These are phyloP conservation scores for Fusarium sp. DNA, from an alignment of 2,329 filamentous ascomycete genomes.

Conservation along the genomic window DNA sequence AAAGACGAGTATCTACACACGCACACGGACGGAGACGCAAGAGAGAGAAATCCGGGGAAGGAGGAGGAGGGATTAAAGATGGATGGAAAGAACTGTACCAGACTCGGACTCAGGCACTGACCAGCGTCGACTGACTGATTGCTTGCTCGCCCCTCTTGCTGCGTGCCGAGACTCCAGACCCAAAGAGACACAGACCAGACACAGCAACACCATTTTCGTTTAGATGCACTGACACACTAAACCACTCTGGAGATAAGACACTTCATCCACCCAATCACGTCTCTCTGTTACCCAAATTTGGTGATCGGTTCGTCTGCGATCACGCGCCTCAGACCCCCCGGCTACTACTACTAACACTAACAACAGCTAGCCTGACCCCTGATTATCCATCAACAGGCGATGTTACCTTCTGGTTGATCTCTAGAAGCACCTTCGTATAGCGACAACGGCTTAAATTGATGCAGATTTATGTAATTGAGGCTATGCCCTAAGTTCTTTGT, in stretches of 20 bases:
- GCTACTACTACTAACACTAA: background rate
- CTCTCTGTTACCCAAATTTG: background rate
- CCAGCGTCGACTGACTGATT: background rate
- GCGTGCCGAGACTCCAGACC: slow-evolving; percentile 27
- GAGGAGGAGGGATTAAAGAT: slow-evolving; percentile 34
- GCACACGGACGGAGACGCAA: slow-evolving; percentile 6
- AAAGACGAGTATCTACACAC: slow-evolving; percentile 22
- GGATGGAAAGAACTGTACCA: slow-evolving; percentile 11
- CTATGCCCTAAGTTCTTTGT: no score
- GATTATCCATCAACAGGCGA: slow-evolving; percentile 17
- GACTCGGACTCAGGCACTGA: background rate
- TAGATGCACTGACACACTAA: slow-evolving; percentile 24
- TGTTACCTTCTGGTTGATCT: slow-evolving; percentile 20
- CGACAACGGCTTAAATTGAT: background rate
- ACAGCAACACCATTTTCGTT: slow-evolving; percentile 26
- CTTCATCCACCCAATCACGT: slow-evolving; percentile 8
- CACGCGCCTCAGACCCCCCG: slow-evolving; percentile 16
- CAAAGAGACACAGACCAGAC: slow-evolving; percentile 13
- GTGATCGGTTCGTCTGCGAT: slow-evolving; percentile 20
- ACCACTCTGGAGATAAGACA: slow-evolving; percentile 24
- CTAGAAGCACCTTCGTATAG: slow-evolving; percentile 5
- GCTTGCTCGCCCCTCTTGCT: background rate
- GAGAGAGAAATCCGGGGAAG: slow-evolving; percentile 20
- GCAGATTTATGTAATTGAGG: background rate
- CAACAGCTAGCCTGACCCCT: slow-evolving; percentile 6